A percentile compares a stretch with the other conserved stretches of the same genome.
phyloP scores from a whole-genome alignment of 139 green algal genomes.

The Chlorella sp. region DNA sequence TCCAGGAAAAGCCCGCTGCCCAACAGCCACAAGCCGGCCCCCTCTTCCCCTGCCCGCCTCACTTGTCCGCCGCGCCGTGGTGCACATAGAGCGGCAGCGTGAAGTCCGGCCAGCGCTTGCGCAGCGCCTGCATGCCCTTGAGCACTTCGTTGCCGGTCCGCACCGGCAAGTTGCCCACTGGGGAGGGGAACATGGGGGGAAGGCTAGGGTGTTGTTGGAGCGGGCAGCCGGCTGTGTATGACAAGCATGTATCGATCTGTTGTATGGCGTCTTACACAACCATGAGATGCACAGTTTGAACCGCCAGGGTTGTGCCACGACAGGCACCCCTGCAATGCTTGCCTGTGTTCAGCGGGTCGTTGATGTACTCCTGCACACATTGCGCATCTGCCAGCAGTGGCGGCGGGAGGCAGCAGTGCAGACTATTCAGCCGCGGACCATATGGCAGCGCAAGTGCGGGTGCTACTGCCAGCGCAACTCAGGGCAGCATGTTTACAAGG shows the following conservation, averaged over 20 bases:
- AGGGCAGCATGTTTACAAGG: too few relatives aligned
- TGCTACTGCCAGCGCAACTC: too few relatives aligned
- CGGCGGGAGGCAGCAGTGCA: too few relatives aligned
- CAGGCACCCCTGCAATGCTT: background rate
- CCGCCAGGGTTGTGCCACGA: too few relatives aligned
- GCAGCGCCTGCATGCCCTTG: slow-evolving; percentile 39
- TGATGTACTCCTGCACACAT: slow-evolving; percentile 38
- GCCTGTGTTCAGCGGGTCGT: slow-evolving; percentile 59
- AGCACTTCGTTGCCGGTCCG: slow-evolving; percentile 71
- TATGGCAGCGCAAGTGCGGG: too few relatives aligned
- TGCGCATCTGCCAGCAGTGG: slow-evolving; percentile 18
- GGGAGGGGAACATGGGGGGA: background rate
- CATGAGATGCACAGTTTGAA: too few relatives aligned
- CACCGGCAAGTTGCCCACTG: slow-evolving; percentile 51
- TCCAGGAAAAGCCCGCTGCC: too few relatives aligned
- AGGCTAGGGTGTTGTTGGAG: too few relatives aligned
- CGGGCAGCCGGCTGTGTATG: too few relatives aligned
- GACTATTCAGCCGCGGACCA: too few relatives aligned
- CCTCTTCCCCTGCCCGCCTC: background rate
- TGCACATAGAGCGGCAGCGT: slow-evolving; percentile 55
- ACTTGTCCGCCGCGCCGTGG: slow-evolving; percentile 58
- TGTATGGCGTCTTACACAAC: too few relatives aligned
- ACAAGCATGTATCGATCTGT: too few relatives aligned
- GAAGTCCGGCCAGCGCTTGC: slow-evolving; percentile 23
- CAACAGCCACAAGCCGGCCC: background rate